A percentile compares a stretch with the other conserved stretches of the same genome.
phyloP scores from a whole-genome alignment of 768 basidiomycete species.

The Termitomyces sp. region DNA sequence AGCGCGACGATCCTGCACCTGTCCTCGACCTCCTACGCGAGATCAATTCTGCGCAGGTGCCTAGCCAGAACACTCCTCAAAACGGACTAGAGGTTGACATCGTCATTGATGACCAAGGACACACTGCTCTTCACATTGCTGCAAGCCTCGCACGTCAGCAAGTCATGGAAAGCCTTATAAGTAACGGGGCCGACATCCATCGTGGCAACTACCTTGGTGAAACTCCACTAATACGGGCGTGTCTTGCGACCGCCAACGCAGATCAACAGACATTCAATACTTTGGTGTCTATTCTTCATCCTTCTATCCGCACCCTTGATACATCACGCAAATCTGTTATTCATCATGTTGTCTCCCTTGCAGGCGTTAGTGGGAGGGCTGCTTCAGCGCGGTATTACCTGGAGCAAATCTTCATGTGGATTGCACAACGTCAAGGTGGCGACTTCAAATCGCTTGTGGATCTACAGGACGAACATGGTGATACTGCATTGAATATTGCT shows the following conservation, averaged over 20 bases:
- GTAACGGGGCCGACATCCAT: conserved; percentile 78
- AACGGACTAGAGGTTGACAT: conserved; percentile 61
- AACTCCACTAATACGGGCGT: conserved; percentile 89
- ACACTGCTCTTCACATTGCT: conserved; percentile 91
- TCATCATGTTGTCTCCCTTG: conserved; percentile 87
- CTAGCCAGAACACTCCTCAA: conserved; percentile 18
- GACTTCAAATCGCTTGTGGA: conserved; percentile 81
- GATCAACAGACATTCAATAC: conserved; percentile 70
- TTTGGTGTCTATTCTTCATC: conserved; percentile 58
- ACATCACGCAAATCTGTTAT: conserved; percentile 79
- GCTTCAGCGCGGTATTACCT: conserved; percentile 85
- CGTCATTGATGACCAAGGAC: conserved; percentile 91
- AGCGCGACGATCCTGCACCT: conserved; percentile 58
- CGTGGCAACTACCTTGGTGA: conserved; percentile 93
- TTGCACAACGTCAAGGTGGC: conserved; percentile 71
- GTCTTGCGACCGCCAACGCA: conserved; percentile 81
- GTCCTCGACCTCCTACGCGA: conserved; percentile 65
- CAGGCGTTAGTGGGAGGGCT: conserved; percentile 87
- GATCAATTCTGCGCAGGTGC: conserved; percentile 41
- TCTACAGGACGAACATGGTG: conserved; percentile 90
- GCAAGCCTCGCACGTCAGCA: conserved; percentile 74
- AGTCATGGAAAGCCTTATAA: conserved; percentile 65
- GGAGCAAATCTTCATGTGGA: conserved; percentile 82
- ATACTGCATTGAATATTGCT: conserved; percentile 93
- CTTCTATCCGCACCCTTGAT: conserved; percentile 85